Evolutionary conservation across 1,139 yeast genomes (phyloP).

Genomic region (Debaryomyces singareniensis): DNA sequence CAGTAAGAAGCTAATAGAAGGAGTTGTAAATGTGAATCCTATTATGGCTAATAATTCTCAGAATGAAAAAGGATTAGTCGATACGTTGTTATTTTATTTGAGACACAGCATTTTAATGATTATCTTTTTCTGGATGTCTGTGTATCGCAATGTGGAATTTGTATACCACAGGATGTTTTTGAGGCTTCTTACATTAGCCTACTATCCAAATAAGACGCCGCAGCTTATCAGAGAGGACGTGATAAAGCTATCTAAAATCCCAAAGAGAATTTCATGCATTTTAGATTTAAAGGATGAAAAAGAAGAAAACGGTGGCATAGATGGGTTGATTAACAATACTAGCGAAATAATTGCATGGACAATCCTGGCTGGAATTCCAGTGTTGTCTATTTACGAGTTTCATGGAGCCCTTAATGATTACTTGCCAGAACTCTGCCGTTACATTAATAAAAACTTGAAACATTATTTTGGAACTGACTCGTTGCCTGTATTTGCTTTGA

Average conservation of each 20-base stretch:
- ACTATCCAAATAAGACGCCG: conserved; percentile 80
- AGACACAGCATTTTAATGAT: conserved; percentile 37
- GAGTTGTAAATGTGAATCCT: too few species aligned
- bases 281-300: conserved; percentile 65
- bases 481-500: conserved; percentile 55
- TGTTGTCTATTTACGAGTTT: conserved; percentile 71
- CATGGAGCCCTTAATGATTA: conserved; percentile 60
- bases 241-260: conserved; percentile 63
- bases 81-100: conserved; percentile 9
- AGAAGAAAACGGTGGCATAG: conserved; percentile 84
- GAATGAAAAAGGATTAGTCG: too few species aligned
- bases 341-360: conserved; percentile 86
- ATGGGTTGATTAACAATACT: conserved; percentile 70
- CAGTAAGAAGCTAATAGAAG: too few species aligned
- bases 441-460: conserved; percentile 54
- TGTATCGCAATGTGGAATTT: conserved; percentile 47
- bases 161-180: conserved; percentile 51
- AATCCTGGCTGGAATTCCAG: conserved; percentile 72
- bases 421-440: conserved; percentile 51
- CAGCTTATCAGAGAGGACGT: conserved; percentile 84
- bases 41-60: too few species aligned
- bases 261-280: conserved; percentile 68
- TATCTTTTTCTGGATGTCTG: conserved; percentile 50
- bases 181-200: conserved; percentile 56
- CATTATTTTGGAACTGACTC: conserved; percentile 70